phyloP scores from a whole-genome alignment of 2,329 filamentous ascomycete genomes.

The Penicillium sp. region DNA sequence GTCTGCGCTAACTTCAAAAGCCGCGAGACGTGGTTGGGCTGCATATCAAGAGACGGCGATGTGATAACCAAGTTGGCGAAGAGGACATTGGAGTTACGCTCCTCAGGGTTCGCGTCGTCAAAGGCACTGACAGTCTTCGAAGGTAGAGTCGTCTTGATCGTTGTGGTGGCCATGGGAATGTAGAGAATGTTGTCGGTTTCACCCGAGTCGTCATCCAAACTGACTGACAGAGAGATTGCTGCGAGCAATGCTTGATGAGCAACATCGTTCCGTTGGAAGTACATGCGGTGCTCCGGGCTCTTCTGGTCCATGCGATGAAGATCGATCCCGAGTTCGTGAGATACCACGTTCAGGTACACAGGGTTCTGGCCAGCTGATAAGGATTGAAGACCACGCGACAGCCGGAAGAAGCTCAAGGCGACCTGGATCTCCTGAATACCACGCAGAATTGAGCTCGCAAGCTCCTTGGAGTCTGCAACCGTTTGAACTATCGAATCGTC shows the following conservation, averaged over 20 bases:
- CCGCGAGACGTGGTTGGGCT: slow-evolving; percentile 88
- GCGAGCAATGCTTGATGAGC: slow-evolving; percentile 93
- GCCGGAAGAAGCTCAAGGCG: slow-evolving; percentile 85
- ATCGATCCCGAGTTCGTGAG: slow-evolving; percentile 96
- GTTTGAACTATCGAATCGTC: slow-evolving; percentile 76
- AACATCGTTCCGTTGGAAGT: slow-evolving; percentile 89
- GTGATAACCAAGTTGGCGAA: slow-evolving; percentile 97
- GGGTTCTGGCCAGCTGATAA: slow-evolving; percentile 71
- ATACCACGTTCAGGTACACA: slow-evolving; percentile 82
- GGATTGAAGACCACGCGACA: slow-evolving; percentile 78
- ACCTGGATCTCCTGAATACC: slow-evolving; percentile 98
- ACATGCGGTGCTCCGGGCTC: slow-evolving; percentile 96
- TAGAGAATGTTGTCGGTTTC: slow-evolving; percentile 88
- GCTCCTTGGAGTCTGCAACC: slow-evolving; percentile 90
- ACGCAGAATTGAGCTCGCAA: slow-evolving; percentile 84
- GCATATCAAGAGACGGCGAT: slow-evolving; percentile 90
- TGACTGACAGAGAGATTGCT: slow-evolving; percentile 89
- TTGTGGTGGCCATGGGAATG: slow-evolving; percentile 96
- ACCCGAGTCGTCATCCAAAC: slow-evolving; percentile 86
- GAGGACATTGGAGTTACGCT: slow-evolving; percentile 93
- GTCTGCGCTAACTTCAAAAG: slow-evolving; percentile 76
- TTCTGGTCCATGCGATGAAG: slow-evolving; percentile 88
- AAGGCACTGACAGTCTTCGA: slow-evolving; percentile 89
- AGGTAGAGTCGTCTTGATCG: slow-evolving; percentile 88
- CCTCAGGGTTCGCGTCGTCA: slow-evolving; percentile 71